These are phyloP conservation scores for Fraxinus greggii DNA, from an alignment of 305 asterid species.

Conservation along the genomic window DNA sequence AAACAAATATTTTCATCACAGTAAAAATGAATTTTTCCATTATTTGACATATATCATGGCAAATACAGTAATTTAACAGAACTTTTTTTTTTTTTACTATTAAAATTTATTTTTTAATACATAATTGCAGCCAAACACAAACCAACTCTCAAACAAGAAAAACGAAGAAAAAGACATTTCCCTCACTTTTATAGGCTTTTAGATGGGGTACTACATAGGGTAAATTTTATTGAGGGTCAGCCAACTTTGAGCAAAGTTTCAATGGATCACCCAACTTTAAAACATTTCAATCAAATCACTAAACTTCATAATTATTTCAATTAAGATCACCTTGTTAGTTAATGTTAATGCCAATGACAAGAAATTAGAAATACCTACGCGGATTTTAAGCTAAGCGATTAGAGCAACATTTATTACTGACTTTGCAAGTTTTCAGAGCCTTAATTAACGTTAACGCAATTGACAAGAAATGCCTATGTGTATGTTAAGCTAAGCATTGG, in stretches of 20 bases:
- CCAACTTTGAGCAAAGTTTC: neutral
- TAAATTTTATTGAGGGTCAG: neutral
- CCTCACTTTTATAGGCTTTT: neutral
- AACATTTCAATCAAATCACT: neutral
- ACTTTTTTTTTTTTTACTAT: neutral
- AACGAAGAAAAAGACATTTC: neutral
- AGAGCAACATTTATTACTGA: neutral
- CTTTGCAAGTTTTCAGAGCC: neutral
- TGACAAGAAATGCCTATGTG: neutral
- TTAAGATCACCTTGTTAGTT: neutral
- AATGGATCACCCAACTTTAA: neutral
- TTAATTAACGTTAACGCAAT: neutral
- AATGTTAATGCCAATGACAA: neutral
- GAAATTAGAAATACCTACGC: neutral
- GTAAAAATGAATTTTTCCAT: no score
- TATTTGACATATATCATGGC: neutral
- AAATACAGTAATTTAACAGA: no score
- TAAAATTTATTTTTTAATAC: neutral
- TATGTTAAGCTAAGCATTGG: neutral
- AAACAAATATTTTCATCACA: neutral
- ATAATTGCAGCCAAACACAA: neutral
- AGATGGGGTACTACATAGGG: neutral
- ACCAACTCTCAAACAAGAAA: neutral
- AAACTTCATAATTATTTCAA: neutral
- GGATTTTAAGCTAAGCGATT: neutral